Conservation (phyloP, 2,329 filamentous ascomycete species). For the Xylariaceae sp. region DNA sequence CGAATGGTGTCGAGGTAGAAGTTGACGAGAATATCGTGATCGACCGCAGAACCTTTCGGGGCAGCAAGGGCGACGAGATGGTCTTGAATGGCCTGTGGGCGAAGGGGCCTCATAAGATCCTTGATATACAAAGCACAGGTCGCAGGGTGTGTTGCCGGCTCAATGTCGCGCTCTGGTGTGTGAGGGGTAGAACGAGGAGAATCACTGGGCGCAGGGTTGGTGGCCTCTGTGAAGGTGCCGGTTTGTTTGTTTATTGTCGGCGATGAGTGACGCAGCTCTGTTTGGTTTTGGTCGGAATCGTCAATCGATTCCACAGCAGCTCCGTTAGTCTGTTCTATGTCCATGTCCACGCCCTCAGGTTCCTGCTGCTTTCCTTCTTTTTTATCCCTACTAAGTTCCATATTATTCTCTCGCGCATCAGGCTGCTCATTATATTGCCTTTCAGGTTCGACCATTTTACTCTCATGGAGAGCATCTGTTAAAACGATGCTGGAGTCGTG, state of each 20-base stretch:
- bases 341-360: slow-evolving; percentile 4
- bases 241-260: slow-evolving; percentile 16
- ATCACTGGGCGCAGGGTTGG: slow-evolving; percentile 20
- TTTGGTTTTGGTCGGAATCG: no score
- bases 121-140: slow-evolving; percentile 82
- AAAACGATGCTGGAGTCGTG: no score
- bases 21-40: slow-evolving; percentile 55
- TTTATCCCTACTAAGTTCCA: slow-evolving; percentile 8
- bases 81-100: slow-evolving; percentile 60
- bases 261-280: no score
- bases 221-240: slow-evolving; percentile 2
- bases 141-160: slow-evolving; percentile 64
- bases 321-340: no score
- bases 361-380: not conserved
- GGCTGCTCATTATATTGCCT: slow-evolving; percentile 4
- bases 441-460: slow-evolving; percentile 3
- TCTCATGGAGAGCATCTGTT: slow-evolving; percentile 2
- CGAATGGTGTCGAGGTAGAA: slow-evolving; percentile 83
- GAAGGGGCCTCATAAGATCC: slow-evolving; percentile 84
- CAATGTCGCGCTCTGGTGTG: slow-evolving; percentile 34
- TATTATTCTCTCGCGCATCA: slow-evolving; percentile 15
- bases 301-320: no score
- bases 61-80: slow-evolving; percentile 69
- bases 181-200: slow-evolving; percentile 16
- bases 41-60: slow-evolving; percentile 46